These are phyloP conservation scores for Boletellus emodensis DNA, from an alignment of 768 basidiomycete species.

Conservation along the genomic window DNA sequence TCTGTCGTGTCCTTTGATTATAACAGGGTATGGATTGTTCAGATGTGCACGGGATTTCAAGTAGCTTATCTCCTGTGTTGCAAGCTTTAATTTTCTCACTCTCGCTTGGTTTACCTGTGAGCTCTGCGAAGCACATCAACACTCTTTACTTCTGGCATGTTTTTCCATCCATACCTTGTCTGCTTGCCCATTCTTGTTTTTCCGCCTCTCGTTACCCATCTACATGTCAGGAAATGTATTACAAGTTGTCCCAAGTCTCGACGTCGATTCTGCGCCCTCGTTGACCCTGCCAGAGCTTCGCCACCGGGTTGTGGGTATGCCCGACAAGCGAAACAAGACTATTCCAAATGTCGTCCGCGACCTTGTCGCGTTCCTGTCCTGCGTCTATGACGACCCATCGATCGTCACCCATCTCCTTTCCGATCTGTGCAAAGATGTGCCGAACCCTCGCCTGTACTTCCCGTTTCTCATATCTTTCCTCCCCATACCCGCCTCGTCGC, in stretches of 20 bases:
- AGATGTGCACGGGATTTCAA: constrained; percentile 17
- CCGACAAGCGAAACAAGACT: constrained; percentile 40
- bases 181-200: constrained; percentile 12
- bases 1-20: constrained; percentile 12
- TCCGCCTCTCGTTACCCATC: constrained; percentile 17
- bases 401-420: constrained; percentile 42
- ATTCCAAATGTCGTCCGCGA: constrained; percentile 55
- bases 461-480: constrained; percentile 82
- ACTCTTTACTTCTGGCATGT: constrained; percentile 9
- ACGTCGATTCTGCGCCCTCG: constrained; percentile 2
- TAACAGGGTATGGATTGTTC: constrained; percentile 12
- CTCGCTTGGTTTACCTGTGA: constrained; percentile 10
- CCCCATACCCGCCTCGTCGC: constrained; percentile 74
- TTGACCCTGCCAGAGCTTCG: constrained; percentile 45
- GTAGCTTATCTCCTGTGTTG: constrained; percentile 15
- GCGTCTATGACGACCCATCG: constrained; percentile 64
- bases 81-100: constrained; percentile 9
- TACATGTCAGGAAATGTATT: constrained; percentile 27
- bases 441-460: constrained; percentile 70
- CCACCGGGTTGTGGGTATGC: constrained; percentile 40
- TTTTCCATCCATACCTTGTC: constrained; percentile 1
- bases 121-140: constrained; percentile 7
- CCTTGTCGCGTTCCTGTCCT: constrained; percentile 43
- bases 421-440: constrained; percentile 54
- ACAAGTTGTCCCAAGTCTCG: constrained; percentile 11